These are phyloP conservation scores for Plectosphaerella plurivora DNA, from an alignment of 2,329 filamentous ascomycete genomes.

Conservation along the genomic window DNA sequence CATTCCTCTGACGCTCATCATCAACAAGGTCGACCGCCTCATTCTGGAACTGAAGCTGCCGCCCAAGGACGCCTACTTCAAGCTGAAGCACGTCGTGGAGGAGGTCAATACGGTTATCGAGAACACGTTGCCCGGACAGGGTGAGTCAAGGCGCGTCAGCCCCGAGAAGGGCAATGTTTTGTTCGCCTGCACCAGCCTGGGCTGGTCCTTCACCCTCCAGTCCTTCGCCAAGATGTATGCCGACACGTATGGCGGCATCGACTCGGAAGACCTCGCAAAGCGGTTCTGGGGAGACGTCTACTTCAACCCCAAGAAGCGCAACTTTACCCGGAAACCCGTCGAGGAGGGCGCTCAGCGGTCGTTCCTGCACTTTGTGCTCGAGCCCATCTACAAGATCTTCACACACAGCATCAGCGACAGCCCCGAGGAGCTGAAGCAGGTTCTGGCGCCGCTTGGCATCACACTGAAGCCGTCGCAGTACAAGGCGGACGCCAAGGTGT, in stretches of 20 bases:
- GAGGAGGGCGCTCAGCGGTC: slow-evolving; percentile 79
- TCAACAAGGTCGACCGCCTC: slow-evolving; percentile 97
- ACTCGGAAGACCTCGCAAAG: slow-evolving; percentile 75
- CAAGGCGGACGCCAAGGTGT: slow-evolving; percentile 80
- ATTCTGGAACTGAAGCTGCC: slow-evolving; percentile 93
- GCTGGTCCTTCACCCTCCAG: slow-evolving; percentile 92
- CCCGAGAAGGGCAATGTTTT: slow-evolving; percentile 98
- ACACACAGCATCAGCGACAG: slow-evolving; percentile 91
- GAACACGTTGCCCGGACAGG: slow-evolving; percentile 75
- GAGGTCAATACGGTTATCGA: slow-evolving; percentile 97
- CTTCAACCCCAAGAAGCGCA: slow-evolving; percentile 85
- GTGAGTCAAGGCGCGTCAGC: slow-evolving; percentile 76
- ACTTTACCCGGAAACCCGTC: slow-evolving; percentile 81
- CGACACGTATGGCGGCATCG: slow-evolving; percentile 78
- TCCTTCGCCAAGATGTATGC: slow-evolving; percentile 97
- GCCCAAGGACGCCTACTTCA: slow-evolving; percentile 95
- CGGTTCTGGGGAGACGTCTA: slow-evolving; percentile 96
- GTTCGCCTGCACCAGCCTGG: slow-evolving; percentile 89
- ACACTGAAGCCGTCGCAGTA: slow-evolving; percentile 87
- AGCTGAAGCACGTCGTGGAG: slow-evolving; percentile 97
- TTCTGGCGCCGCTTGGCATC: slow-evolving; percentile 76
- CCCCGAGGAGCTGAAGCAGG: slow-evolving; percentile 76
- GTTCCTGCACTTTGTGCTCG: slow-evolving; percentile 91
- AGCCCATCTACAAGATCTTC: slow-evolving; percentile 97
- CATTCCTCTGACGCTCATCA: slow-evolving; percentile 79